Base-by-base conservation (phyloP, 192 early-diverging fungal genomes). In the Funneliformis geosporum region DNA sequence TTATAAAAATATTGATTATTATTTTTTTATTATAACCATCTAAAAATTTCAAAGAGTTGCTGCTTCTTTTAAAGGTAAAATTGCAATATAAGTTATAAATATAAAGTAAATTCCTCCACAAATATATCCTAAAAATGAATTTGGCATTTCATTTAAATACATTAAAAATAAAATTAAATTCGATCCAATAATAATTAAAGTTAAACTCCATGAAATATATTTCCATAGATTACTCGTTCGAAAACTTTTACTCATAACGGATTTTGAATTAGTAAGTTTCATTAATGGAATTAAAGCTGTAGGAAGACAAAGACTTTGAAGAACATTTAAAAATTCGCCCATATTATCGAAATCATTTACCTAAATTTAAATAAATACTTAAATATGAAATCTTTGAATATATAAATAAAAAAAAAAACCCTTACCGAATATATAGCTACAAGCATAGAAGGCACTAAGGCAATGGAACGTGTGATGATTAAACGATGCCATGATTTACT, bases 241-340 rank as follows among this genome's bases (percentile, higher is more conserved):
- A 68, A 81, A 77, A 38, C 12, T 50, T 40, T 47, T 28, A 0
- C 86, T 81, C 90, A 93, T 91, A 7, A 91, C 80, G 0, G 39
- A 70, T 8, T 72, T 68, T 39, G 88, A 89, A 33, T 83, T 81
- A 9, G 88, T 90, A 40, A 93, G 61, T 74, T 91, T 90, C 3
- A 93, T 80, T 38, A 91, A 86, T 23, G 90, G 91, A 33, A 93
- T 83, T n/a, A 93, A 80, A 3, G 90, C 89, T 62, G 89, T 89
- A 18, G 91, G 91, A 72, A 93, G 79, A 46, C 89, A 90, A 23
- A 93, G 78, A 80, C 91, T 91, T 79, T 93, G 91, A 33, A 93
- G 61, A 10, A 93, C 91, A 78, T 93, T 93, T 43, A 93, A 82
- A 55, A 90, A 83, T 80, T 93, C 91, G 23, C 90, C 91, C 75